Conservation (phyloP, 2,329 filamentous ascomycete species). For the Pyricularia sp. region DNA sequence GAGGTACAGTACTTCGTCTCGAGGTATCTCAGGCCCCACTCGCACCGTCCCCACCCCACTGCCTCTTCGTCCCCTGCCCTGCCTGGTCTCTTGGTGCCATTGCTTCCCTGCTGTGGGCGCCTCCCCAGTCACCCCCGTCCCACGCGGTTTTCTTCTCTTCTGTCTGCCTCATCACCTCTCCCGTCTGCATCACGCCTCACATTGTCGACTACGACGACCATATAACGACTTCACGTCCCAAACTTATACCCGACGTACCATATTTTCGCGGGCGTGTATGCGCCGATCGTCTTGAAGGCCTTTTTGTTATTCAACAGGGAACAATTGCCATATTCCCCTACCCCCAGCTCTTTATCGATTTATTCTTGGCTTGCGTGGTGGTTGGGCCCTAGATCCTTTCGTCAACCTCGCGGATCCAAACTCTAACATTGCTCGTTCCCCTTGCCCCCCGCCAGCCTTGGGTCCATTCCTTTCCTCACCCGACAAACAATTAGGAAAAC, state of each 20-base stretch:
- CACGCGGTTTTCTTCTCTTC: neutral
- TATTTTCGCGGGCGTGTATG: neutral
- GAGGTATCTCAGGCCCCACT: neutral
- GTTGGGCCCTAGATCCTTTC: neutral
- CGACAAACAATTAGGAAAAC: neutral
- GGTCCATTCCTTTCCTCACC: neutral
- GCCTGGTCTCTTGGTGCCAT: neutral
- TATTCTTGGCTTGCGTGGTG: neutral
- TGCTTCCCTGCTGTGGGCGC: constrained; percentile 1
- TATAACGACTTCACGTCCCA: neutral
- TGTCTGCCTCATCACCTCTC: constrained; percentile 4
- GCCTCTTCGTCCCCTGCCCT: neutral
- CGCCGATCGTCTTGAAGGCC: neutral
- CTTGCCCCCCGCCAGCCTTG: neutral
- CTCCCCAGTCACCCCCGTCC: constrained; percentile 1
- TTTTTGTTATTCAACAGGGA: neutral
- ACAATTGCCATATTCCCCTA: neutral
- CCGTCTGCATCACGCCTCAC: neutral
- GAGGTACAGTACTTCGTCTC: constrained; percentile 1
- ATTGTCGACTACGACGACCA: neutral
- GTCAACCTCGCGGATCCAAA: neutral
- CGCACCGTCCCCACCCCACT: neutral
- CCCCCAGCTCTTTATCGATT: neutral
- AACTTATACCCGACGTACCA: neutral
- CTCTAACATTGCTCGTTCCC: neutral